A percentile compares a stretch with the other conserved stretches of the same genome.
These are phyloP conservation scores for Calonectria crousiana DNA, from an alignment of 2,329 filamentous ascomycete species.

Conservation along the genomic window DNA sequence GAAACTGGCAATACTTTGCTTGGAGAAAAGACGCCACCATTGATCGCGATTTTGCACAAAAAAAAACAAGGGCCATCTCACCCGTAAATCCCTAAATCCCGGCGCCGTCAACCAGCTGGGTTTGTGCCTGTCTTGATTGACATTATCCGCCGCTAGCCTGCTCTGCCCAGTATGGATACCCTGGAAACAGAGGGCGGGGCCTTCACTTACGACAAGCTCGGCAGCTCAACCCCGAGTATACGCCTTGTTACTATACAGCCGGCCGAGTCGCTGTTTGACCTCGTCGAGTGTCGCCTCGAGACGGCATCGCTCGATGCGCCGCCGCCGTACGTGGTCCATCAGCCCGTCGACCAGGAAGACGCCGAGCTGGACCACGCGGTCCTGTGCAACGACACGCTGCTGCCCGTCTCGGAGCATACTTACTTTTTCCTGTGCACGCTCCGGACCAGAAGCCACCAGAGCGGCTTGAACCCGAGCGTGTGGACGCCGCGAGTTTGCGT, in stretches of 20 bases:
- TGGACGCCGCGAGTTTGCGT: constrained; percentile 24
- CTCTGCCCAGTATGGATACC: constrained; percentile 9
- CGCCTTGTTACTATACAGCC: constrained; percentile 10
- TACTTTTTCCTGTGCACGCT: constrained; percentile 24
- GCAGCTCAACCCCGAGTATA: not conserved
- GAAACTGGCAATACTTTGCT: not conserved
- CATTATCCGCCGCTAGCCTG: constrained; percentile 3
- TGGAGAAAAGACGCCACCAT: not conserved
- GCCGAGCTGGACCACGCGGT: constrained; percentile 17
- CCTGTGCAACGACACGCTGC: constrained; percentile 14
- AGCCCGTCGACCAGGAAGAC: constrained; percentile 17
- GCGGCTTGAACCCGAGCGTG: not conserved
- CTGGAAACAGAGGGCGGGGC: not conserved
- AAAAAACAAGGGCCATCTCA: not conserved
- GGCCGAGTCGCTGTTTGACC: constrained; percentile 16
- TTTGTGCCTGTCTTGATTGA: not conserved
- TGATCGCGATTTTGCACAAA: not conserved
- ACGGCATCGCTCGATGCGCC: not conserved
- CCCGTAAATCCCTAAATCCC: not conserved
- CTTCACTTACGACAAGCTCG: constrained; percentile 8
- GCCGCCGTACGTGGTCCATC: constrained; percentile 14
- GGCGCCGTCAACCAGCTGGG: not conserved
- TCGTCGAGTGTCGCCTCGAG: constrained; percentile 16
- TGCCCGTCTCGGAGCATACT: constrained; percentile 20
- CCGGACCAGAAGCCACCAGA: constrained; percentile 5